A percentile compares a stretch with the other conserved stretches of the same genome.
These are phyloP conservation scores for Pythium apleroticum DNA, from an alignment of 352 stramenopile species.

Conservation along the genomic window DNA sequence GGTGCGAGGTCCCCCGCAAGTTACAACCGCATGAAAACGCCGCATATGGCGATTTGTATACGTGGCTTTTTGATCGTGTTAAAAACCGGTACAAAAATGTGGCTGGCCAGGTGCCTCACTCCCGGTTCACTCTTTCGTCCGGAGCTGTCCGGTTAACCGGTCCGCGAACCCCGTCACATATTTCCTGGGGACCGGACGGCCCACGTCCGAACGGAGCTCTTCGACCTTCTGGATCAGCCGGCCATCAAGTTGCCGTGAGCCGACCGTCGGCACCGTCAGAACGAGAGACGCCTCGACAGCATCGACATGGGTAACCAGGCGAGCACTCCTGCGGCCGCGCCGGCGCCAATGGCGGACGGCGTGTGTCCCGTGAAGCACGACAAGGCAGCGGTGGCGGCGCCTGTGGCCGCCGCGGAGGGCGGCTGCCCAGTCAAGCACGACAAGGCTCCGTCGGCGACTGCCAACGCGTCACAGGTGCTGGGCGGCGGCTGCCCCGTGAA, in stretches of 20 bases:
- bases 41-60: conserved; percentile 31
- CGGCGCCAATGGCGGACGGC: conserved; percentile 40
- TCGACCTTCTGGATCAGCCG: conserved; percentile 10
- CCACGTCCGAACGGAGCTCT: conserved; percentile 10
- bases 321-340: conserved; percentile 36
- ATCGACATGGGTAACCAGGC: conserved; percentile 65
- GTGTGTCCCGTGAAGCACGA: conserved; percentile 61
- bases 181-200: conserved; percentile 8
- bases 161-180: conserved; percentile 21
- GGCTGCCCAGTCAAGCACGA: conserved; percentile 59
- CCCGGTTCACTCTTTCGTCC: conserved; percentile 8
- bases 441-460: conserved; percentile 30
- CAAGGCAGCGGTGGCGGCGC: conserved; percentile 20
- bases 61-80: neutral
- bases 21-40: neutral
- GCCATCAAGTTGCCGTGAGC: conserved; percentile 9
- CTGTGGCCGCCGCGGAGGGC: conserved; percentile 35
- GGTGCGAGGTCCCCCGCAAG: conserved; percentile 8
- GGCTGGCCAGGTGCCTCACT: conserved; percentile 10
- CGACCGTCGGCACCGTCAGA: conserved; percentile 9
- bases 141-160: conserved; percentile 19
- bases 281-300: neutral
- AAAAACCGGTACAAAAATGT: conserved; percentile 16
- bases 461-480: conserved; percentile 16
- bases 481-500: conserved; percentile 68